These are phyloP conservation scores for Phytophthora ohioensis DNA, from an alignment of 352 stramenopile species.

Conservation along the genomic window DNA sequence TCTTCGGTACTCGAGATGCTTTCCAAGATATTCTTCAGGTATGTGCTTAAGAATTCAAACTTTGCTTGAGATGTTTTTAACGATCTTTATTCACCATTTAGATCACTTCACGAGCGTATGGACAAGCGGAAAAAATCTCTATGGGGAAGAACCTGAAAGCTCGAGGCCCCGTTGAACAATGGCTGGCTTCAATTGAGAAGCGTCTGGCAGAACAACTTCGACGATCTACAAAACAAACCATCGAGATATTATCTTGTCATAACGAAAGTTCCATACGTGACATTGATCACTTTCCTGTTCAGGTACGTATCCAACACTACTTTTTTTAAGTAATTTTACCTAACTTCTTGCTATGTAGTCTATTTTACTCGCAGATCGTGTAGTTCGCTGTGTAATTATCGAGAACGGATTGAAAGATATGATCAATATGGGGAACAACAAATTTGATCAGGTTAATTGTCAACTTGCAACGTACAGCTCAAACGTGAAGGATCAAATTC, in stretches of 20 bases:
- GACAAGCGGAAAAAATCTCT: slow-evolving; percentile 50
- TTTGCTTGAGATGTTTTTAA: neutral
- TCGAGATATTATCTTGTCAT: slow-evolving; percentile 33
- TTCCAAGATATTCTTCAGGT: slow-evolving; percentile 72
- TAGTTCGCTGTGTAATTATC: slow-evolving; percentile 55
- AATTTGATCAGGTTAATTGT: slow-evolving; percentile 7
- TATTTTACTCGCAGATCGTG: slow-evolving; percentile 59
- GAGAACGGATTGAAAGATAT: slow-evolving; percentile 28
- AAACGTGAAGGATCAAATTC: slow-evolving; percentile 1
- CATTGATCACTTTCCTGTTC: slow-evolving; percentile 34
- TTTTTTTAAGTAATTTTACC: neutral
- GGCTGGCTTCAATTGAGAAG: slow-evolving; percentile 67
- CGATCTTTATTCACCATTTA: neutral
- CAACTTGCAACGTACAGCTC: slow-evolving; percentile 19
- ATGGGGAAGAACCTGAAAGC: slow-evolving; percentile 85
- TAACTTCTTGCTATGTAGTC: slow-evolving; percentile 22
- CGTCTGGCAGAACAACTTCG: slow-evolving; percentile 66
- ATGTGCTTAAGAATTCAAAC: neutral
- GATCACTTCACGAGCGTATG: slow-evolving; percentile 53
- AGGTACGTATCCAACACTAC: slow-evolving; percentile 24
- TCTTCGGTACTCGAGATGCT: slow-evolving; percentile 61
- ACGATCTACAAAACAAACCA: slow-evolving; percentile 55
- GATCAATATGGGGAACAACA: neutral
- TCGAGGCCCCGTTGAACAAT: slow-evolving; percentile 71
- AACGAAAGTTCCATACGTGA: slow-evolving; percentile 6